Evolutionary conservation across 2,329 filamentous ascomycete genomes (phyloP).

Genomic region (Penicillium psychrosexuale): DNA sequence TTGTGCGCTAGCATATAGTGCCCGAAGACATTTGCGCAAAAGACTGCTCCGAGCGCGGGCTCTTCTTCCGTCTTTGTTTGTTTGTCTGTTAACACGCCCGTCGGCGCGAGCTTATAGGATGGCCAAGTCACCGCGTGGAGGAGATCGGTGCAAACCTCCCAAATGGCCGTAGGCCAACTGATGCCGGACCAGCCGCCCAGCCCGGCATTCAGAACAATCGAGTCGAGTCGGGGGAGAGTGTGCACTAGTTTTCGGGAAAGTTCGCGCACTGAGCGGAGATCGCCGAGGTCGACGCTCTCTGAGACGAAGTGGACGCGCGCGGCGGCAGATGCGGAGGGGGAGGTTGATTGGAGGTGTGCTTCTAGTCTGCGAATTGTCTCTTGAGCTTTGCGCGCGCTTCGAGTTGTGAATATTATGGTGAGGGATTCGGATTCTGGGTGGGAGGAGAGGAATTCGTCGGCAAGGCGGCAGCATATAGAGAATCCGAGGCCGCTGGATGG

Average conservation of each 20-base stretch:
- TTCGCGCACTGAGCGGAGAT: constrained; percentile 54
- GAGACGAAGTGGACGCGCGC: constrained; percentile 51
- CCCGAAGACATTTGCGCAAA: constrained; percentile 89
- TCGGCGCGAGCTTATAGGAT: constrained; percentile 64
- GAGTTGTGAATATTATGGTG: constrained; percentile 78
- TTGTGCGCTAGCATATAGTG: constrained; percentile 87
- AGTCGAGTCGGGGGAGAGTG: constrained; percentile 68
- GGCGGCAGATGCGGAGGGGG: constrained; percentile 41
- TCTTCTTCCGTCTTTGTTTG: constrained; percentile 48
- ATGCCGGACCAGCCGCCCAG: constrained; percentile 83
- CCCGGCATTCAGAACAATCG: constrained; percentile 80
- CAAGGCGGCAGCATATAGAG: constrained; percentile 76
- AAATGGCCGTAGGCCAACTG: constrained; percentile 62
- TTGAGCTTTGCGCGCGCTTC: constrained; percentile 68
- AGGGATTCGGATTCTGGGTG: constrained; percentile 66
- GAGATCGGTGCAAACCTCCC: constrained; percentile 58
- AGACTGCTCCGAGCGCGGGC: constrained; percentile 72
- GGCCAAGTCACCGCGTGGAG: constrained; percentile 72
- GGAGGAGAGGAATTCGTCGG: constrained; percentile 79
- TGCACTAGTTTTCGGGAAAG: constrained; percentile 51
- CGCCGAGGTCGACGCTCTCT: constrained; percentile 58
- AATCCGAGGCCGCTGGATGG: constrained; percentile 74
- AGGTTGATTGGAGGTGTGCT: constrained; percentile 54
- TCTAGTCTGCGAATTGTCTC: constrained; percentile 67
- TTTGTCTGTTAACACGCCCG: constrained; percentile 53